Evolutionary conservation across 2,329 filamentous ascomycete species (phyloP).

Genomic region (Calonectria henricotiae): DNA sequence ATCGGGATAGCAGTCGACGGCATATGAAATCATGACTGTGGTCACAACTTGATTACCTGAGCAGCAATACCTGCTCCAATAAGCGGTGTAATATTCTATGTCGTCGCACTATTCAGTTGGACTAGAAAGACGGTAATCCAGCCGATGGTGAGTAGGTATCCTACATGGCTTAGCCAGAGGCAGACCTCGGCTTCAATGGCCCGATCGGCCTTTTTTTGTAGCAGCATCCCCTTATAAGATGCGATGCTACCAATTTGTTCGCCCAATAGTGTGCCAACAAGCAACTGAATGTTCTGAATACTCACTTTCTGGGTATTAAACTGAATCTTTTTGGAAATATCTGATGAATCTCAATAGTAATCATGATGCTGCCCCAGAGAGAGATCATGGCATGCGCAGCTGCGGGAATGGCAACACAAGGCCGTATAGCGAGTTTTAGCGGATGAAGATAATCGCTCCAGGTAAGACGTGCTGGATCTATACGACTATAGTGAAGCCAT

Average conservation of each 20-base stretch:
- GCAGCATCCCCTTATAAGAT: slow-evolving; percentile 70
- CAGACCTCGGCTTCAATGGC: slow-evolving; percentile 66
- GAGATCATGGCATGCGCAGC: slow-evolving; percentile 72
- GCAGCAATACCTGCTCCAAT: slow-evolving; percentile 68
- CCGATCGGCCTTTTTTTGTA: slow-evolving; percentile 54
- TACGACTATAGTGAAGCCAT: slow-evolving; percentile 30
- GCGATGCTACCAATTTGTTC: slow-evolving; percentile 71
- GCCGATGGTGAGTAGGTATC: slow-evolving; percentile 65
- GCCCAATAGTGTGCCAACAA: slow-evolving; percentile 72
- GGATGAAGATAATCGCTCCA: slow-evolving; percentile 38
- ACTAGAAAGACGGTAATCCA: slow-evolving; percentile 71
- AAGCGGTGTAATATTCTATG: slow-evolving; percentile 72
- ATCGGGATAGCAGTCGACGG: slow-evolving; percentile 71
- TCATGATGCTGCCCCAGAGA: slow-evolving; percentile 57
- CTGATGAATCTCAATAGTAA: slow-evolving; percentile 74
- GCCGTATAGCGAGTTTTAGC: slow-evolving; percentile 1
- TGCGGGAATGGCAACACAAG: slow-evolving; percentile 57
- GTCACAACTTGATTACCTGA: slow-evolving; percentile 74
- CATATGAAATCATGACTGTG: slow-evolving; percentile 74
- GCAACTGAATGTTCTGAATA: slow-evolving; percentile 71
- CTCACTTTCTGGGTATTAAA: slow-evolving; percentile 73
- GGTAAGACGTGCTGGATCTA: slow-evolving; percentile 31
- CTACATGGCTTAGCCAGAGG: slow-evolving; percentile 72
- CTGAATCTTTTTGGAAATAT: slow-evolving; percentile 70
- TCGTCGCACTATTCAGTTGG: slow-evolving; percentile 62